Evolutionary conservation across 768 basidiomycete species (phyloP), one percentile per base, ranked within the genome.

Genomic region (Pleurotus salmoneostramineus): DNA sequence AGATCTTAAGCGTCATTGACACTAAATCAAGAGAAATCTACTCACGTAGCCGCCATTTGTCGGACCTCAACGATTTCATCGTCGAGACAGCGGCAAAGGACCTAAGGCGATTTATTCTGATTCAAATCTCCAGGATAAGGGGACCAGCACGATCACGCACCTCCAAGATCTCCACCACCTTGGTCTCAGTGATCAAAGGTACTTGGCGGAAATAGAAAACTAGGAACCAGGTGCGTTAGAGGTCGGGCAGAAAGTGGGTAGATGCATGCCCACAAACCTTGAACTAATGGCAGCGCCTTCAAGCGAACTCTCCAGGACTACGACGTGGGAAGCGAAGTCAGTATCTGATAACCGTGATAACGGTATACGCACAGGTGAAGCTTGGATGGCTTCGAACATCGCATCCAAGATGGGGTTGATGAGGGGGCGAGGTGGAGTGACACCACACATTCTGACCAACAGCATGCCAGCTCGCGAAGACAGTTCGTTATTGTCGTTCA

Each of bases 1-100:
- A 45, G 17, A 34, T 42, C 17, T n/a, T 27, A 5, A 33, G 55
- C 36, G 15, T 44, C 36, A 46, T 47, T 44, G 12, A 42, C 4
- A 43, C 33, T 31, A 43, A 14, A 43, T 8, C 5, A 31, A 45
- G 21, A 14, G 12, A 32, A 47, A 32, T 34, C 50, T 6, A 72
- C 85, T 68, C 62, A 95, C 84, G 85, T 85, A 15, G 90, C 89
- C 17, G 91, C 91, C 84, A 91, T 93, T 72, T 94, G 90, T 43
- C 93, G 80, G 15, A 95, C 93, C 74, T 95, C 93, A 6, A 92
- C 84, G 12, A 93, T 86, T 61, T 93, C 91, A 67, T 95, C 93
- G 62, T 90, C 85, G 31, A 95, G 73, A 62, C 92, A 93, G 65
- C 83, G 77, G 62, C 89, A 91, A 3, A 95, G 75, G 36, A 91